phyloP scores from a whole-genome alignment of 768 basidiomycete species.

The Calvatia gigantea region DNA sequence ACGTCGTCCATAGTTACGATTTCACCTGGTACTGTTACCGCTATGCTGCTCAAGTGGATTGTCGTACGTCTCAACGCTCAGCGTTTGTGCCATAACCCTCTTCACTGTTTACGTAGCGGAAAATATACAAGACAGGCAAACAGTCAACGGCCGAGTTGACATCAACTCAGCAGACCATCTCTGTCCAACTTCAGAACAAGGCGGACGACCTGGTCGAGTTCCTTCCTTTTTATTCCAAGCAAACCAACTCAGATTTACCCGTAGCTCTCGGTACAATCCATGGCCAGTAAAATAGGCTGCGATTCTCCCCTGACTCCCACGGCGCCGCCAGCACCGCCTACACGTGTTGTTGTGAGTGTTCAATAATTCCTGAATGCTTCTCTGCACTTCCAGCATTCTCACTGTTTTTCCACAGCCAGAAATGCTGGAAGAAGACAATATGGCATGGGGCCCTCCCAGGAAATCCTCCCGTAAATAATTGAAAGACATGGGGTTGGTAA shows the following conservation, averaged over 20 bases:
- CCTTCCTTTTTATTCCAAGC: neutral
- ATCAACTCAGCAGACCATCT: neutral
- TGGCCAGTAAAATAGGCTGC: neutral
- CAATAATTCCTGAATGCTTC: too few species aligned
- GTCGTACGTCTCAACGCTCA: neutral
- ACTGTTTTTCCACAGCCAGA: slow-evolving; percentile 9
- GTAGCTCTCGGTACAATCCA: neutral
- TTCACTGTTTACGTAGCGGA: neutral
- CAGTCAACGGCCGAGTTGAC: neutral
- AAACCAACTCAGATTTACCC: neutral
- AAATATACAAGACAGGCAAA: neutral
- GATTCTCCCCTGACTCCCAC: neutral
- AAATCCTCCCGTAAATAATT: neutral
- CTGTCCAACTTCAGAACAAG: neutral
- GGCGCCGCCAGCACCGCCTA: neutral
- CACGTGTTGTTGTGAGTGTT: neutral
- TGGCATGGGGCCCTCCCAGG: slow-evolving; percentile 14
- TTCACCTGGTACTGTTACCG: neutral
- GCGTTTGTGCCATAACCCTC: neutral
- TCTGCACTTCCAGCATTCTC: neutral
- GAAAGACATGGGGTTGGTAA: neutral
- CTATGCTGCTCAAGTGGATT: neutral
- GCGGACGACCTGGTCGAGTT: neutral
- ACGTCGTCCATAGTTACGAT: too few species aligned
- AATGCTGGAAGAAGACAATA: slow-evolving; percentile 16